Percentiles rank a stretch among this genome's conserved stretches.
These are phyloP conservation scores for Suhomyces bokatorum DNA, from an alignment of 1,139 yeast species.

Conservation along the genomic window DNA sequence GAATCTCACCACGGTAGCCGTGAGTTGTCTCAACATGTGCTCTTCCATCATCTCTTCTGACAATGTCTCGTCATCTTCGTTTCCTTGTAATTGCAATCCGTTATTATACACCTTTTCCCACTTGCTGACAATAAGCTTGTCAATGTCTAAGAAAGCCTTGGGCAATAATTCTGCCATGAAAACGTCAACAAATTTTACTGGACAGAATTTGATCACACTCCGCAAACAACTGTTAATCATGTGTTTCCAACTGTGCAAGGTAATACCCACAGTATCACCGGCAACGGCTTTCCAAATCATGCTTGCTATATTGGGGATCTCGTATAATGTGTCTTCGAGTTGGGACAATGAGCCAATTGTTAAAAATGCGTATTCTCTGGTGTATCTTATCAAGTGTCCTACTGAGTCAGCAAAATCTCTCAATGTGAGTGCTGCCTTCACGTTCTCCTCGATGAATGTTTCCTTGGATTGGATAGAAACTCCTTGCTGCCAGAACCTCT, in stretches of 20 bases:
- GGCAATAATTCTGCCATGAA: slow-evolving; percentile 83
- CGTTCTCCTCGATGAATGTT: slow-evolving; percentile 91
- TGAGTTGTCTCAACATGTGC: slow-evolving; percentile 85
- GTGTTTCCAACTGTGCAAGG: slow-evolving; percentile 96
- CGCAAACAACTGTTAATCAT: slow-evolving; percentile 88
- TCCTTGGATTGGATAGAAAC: slow-evolving; percentile 93
- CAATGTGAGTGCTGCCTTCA: slow-evolving; percentile 87
- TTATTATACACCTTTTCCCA: slow-evolving; percentile 75
- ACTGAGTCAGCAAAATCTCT: slow-evolving; percentile 97
- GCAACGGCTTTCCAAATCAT: slow-evolving; percentile 84
- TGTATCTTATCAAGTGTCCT: slow-evolving; percentile 94
- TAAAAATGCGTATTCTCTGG: slow-evolving; percentile 91
- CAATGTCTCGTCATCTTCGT: slow-evolving; percentile 76
- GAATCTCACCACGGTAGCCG: slow-evolving; percentile 89
- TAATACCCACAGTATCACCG: slow-evolving; percentile 81
- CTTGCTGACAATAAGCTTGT: slow-evolving; percentile 61
- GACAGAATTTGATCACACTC: slow-evolving; percentile 86
- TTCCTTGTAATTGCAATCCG: slow-evolving; percentile 71
- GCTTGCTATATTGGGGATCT: slow-evolving; percentile 76
- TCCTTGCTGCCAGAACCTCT: slow-evolving; percentile 98
- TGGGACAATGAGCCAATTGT: slow-evolving; percentile 90
- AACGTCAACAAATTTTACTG: slow-evolving; percentile 60
- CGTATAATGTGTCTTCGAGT: slow-evolving; percentile 85
- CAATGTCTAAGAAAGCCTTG: slow-evolving; percentile 68
- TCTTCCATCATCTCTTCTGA: slow-evolving; percentile 99